Evolutionary conservation across 2,329 filamentous ascomycete species (phyloP).

Genomic region (Aspergillus sp.): DNA sequence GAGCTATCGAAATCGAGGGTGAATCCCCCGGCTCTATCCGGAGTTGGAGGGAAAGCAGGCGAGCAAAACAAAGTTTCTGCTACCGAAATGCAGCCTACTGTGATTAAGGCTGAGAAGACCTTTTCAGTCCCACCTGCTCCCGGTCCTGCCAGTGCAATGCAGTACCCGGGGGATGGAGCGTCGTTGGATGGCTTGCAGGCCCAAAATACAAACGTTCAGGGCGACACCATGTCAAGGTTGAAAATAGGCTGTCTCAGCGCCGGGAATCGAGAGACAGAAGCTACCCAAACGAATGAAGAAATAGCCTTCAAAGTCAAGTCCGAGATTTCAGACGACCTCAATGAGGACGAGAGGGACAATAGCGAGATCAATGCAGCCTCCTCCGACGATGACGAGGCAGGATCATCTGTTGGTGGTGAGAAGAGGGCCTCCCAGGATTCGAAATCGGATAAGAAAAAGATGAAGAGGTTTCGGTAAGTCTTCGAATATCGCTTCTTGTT

Average conservation of each 20-base stretch:
- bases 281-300: slow-evolving; percentile 14
- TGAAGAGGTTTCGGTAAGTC: slow-evolving; percentile 45
- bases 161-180: slow-evolving; percentile 22
- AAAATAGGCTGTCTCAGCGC: slow-evolving; percentile 28
- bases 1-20: slow-evolving; percentile 22
- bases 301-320: slow-evolving; percentile 13
- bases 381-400: slow-evolving; percentile 31
- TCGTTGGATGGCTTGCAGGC: slow-evolving; percentile 16
- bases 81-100: slow-evolving; percentile 28
- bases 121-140: slow-evolving; percentile 18
- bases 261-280: slow-evolving; percentile 15
- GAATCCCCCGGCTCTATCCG: slow-evolving; percentile 20
- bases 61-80: slow-evolving; percentile 16
- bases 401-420: slow-evolving; percentile 28
- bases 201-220: slow-evolving; percentile 16
- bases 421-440: slow-evolving; percentile 28
- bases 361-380: slow-evolving; percentile 23
- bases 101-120: slow-evolving; percentile 30
- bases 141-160: slow-evolving; percentile 12
- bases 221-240: slow-evolving; percentile 24
- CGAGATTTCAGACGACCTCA: slow-evolving; percentile 10
- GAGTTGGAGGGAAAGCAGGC: slow-evolving; percentile 23
- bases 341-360: slow-evolving; percentile 20
- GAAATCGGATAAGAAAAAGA: slow-evolving; percentile 41
- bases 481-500: background rate